phyloP scores from a whole-genome alignment of 768 basidiomycete genomes.

The Pleurotus eryngii region DNA sequence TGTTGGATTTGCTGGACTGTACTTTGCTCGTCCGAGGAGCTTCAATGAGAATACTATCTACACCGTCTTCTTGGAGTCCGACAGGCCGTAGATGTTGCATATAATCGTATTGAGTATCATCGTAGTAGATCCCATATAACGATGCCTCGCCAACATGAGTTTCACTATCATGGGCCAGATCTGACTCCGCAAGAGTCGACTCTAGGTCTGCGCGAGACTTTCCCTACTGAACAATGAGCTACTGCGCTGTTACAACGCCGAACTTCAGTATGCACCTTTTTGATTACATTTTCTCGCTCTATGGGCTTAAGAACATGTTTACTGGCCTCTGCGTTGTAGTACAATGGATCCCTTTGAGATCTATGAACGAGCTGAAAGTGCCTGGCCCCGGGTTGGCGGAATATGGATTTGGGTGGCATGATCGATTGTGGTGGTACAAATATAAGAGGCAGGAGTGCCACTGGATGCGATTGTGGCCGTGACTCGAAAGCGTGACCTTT shows the following conservation, averaged over 20 bases:
- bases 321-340: slow-evolving; percentile 88
- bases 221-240: slow-evolving; percentile 43
- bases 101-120: slow-evolving; percentile 97
- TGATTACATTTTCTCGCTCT: slow-evolving; percentile 58
- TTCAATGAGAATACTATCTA: slow-evolving; percentile 78
- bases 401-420: slow-evolving; percentile 85
- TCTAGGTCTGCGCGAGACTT: slow-evolving; percentile 84
- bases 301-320: slow-evolving; percentile 87
- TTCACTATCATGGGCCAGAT: slow-evolving; percentile 43
- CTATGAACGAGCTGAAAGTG: slow-evolving; percentile 98
- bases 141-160: slow-evolving; percentile 82
- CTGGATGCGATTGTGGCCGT: not conserved
- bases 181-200: slow-evolving; percentile 43
- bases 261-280: slow-evolving; percentile 44
- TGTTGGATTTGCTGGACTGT: slow-evolving; percentile 23
- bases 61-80: slow-evolving; percentile 74
- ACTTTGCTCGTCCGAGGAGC: slow-evolving; percentile 49
- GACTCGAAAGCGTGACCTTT: not conserved
- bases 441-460: not conserved
- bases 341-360: slow-evolving; percentile 92
- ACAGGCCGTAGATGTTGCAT: slow-evolving; percentile 91
- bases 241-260: slow-evolving; percentile 11
- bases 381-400: slow-evolving; percentile 82
- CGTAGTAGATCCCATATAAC: slow-evolving; percentile 87
- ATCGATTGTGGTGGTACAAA: not conserved